Evolutionary conservation across 805 yeast genomes (phyloP).

Genomic region (Metschnikowia kofuensis): DNA sequence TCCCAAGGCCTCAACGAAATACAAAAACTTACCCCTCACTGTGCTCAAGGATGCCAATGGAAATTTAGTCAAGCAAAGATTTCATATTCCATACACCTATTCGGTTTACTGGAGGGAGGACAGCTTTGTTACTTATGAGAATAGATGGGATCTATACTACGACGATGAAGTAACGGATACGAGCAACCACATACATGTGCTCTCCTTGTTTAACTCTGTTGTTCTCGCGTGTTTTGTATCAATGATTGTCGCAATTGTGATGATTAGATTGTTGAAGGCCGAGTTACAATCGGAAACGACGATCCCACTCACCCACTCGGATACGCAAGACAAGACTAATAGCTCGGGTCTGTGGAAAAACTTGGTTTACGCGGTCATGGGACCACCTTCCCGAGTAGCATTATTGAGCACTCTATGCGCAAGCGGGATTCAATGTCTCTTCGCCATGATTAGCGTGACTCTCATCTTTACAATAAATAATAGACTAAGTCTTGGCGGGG

Average conservation of each 20-base stretch:
- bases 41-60: conserved; percentile 25
- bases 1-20: conserved; percentile 69
- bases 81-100: conserved; percentile 71
- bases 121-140: conserved; percentile 54
- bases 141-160: conserved; percentile 73
- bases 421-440: conserved; percentile 70
- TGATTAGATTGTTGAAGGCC: conserved; percentile 52
- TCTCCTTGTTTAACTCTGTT: conserved; percentile 68
- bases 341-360: conserved; percentile 45
- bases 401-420: conserved; percentile 59
- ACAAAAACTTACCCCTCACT: conserved; percentile 53
- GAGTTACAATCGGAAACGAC: conserved; percentile 42
- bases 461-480: conserved; percentile 44
- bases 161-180: conserved; percentile 48
- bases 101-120: conserved; percentile 91
- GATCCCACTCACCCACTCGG: conserved; percentile 15
- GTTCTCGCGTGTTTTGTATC: conserved; percentile 62
- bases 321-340: background rate
- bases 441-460: conserved; percentile 62
- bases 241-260: conserved; percentile 60
- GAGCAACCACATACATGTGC: conserved; percentile 63
- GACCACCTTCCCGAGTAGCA: conserved; percentile 47
- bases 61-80: conserved; percentile 26
- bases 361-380: conserved; percentile 51
- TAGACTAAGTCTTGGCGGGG: conserved; percentile 21